phyloP scores from a whole-genome alignment of 371 early-diverging fungal species.

The Funneliformis caledonium region DNA sequence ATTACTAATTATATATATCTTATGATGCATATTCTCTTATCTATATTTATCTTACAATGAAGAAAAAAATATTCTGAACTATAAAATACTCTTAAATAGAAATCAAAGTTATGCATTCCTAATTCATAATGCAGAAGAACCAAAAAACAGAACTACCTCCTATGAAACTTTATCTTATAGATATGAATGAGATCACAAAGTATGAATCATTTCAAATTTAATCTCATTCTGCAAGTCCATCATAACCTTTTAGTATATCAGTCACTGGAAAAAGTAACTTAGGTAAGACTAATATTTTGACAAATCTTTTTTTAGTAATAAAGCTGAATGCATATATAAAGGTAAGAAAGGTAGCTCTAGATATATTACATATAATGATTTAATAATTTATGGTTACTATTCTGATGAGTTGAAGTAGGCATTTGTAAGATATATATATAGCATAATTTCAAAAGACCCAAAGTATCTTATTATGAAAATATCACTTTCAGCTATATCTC shows the following conservation, averaged over 20 bases:
- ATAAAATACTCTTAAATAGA: no score
- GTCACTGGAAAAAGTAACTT: not conserved
- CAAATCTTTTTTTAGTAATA: slow-evolving; percentile 26
- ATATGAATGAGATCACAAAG: no score
- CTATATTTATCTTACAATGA: no score
- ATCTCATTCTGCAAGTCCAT: no score
- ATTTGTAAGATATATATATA: slow-evolving; percentile 25
- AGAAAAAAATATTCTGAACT: no score
- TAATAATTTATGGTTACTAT: slow-evolving; percentile 32
- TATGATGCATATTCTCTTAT: no score
- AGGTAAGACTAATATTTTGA: slow-evolving; percentile 22
- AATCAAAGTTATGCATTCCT: no score
- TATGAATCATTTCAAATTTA: no score
- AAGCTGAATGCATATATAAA: slow-evolving; percentile 23
- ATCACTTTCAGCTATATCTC: slow-evolving; percentile 24
- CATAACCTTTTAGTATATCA: slow-evolving; percentile 3
- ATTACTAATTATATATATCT: no score
- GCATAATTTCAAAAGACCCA: slow-evolving; percentile 9
- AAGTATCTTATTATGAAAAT: slow-evolving; percentile 12
- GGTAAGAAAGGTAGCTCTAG: slow-evolving; percentile 28
- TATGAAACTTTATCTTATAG: no score
- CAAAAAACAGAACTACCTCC: no score
- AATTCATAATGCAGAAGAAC: no score
- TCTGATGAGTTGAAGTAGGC: slow-evolving; percentile 28
- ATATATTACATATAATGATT: slow-evolving; percentile 31